Percentiles rank a stretch among this genome's conserved stretches.
These are phyloP conservation scores for Diutina sp. DNA, from an alignment of 1,139 yeast genomes.

Conservation along the genomic window DNA sequence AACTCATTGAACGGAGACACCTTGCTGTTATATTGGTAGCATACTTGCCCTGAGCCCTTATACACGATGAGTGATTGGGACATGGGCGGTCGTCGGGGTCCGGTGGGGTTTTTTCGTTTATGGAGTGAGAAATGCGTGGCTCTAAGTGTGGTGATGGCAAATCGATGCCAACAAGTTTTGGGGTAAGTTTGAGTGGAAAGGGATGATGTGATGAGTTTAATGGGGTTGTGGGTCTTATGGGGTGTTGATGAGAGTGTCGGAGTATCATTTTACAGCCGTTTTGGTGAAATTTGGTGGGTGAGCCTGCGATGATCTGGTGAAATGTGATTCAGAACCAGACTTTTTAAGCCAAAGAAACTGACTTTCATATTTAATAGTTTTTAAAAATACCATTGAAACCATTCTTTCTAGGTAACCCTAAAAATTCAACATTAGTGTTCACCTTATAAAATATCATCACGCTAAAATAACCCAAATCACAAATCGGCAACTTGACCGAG, in stretches of 20 bases:
- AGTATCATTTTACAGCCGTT: no score
- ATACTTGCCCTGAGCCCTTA: constrained; percentile 23
- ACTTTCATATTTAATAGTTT: no score
- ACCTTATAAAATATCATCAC: no score
- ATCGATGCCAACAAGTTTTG: no score
- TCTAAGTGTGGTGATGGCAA: background rate
- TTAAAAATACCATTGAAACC: no score
- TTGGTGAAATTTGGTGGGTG: no score
- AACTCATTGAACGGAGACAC: constrained; percentile 30
- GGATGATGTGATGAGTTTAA: background rate
- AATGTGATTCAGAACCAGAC: no score
- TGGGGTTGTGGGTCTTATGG: background rate
- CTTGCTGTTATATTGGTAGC: constrained; percentile 25
- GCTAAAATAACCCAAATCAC: background rate
- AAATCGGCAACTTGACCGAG: background rate
- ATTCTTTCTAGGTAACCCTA: no score
- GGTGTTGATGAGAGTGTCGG: background rate
- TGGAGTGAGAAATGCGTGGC: background rate
- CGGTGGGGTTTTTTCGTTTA: background rate
- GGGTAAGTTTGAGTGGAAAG: background rate
- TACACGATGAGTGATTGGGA: constrained; percentile 22
- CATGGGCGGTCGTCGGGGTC: constrained; percentile 8
- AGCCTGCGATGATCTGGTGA: no score
- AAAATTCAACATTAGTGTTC: no score
- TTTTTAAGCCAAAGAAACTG: no score